These are phyloP conservation scores for Claviceps sp. DNA, from an alignment of 2,329 filamentous ascomycete species.

Conservation along the genomic window DNA sequence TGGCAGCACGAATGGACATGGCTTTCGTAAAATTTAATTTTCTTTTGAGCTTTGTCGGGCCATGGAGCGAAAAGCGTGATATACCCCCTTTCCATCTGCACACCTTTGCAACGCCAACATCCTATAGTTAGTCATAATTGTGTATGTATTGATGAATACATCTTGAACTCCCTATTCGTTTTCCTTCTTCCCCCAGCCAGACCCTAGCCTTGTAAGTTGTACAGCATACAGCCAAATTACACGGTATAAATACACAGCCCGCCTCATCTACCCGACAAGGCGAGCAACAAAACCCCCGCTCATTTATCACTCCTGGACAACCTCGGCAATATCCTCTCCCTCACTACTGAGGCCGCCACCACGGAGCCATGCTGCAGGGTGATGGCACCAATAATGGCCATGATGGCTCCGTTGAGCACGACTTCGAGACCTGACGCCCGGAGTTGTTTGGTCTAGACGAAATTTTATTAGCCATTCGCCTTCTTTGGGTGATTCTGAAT, in stretches of 20 bases:
- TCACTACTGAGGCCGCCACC: constrained; percentile 59
- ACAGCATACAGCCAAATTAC: not conserved
- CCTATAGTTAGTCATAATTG: not conserved
- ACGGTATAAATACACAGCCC: not conserved
- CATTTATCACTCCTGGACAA: constrained; percentile 8
- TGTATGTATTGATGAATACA: too few species aligned
- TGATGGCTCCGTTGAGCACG: constrained; percentile 64
- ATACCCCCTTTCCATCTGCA: not conserved
- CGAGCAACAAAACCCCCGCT: not conserved
- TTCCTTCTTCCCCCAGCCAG: not conserved
- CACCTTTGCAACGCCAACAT: not conserved
- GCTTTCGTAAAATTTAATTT: too few species aligned
- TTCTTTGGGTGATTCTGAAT: not conserved
- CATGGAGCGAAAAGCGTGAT: not conserved
- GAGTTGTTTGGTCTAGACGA: constrained; percentile 47
- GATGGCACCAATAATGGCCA: constrained; percentile 78
- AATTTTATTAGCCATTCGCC: not conserved
- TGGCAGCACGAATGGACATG: not conserved
- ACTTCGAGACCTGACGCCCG: constrained; percentile 57
- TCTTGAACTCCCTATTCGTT: not conserved
- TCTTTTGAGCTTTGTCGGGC: not conserved
- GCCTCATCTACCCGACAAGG: not conserved
- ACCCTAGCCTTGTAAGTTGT: not conserved
- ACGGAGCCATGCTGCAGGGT: constrained; percentile 77
- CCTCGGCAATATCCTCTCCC: constrained; percentile 55